phyloP scores from a whole-genome alignment of 2,329 filamentous ascomycete genomes.

The Clathrospora elynae region DNA sequence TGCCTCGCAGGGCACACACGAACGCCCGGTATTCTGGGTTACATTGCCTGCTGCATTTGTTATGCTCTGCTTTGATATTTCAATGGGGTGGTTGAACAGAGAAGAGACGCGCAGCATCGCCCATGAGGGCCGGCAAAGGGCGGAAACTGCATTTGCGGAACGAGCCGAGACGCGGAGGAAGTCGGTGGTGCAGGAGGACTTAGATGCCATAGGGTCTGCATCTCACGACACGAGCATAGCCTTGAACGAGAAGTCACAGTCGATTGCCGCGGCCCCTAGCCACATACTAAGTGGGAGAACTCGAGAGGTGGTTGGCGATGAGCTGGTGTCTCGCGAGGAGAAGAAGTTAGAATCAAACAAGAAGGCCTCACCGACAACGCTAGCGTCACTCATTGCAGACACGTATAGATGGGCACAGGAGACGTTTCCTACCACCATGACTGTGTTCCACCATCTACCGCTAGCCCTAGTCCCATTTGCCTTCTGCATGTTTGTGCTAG shows the following conservation, averaged over 20 bases:
- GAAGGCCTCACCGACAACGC: conserved; percentile 49
- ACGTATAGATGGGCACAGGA: conserved; percentile 66
- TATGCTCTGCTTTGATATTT: conserved; percentile 71
- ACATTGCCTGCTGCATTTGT: conserved; percentile 71
- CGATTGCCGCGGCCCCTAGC: conserved; percentile 4
- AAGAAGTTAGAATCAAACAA: conserved; percentile 11
- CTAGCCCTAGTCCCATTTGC: conserved; percentile 72
- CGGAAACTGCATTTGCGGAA: conserved; percentile 51
- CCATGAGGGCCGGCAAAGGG: conserved; percentile 57
- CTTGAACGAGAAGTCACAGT: conserved; percentile 17
- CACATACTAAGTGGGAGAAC: conserved; percentile 7
- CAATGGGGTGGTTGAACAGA: conserved; percentile 66
- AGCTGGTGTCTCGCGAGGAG: conserved; percentile 6
- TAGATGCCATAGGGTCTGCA: conserved; percentile 10
- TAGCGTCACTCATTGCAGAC: conserved; percentile 58
- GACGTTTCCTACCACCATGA: conserved; percentile 72
- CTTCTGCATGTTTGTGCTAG: conserved; percentile 75
- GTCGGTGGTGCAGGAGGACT: conserved; percentile 16
- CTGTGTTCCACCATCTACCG: conserved; percentile 69
- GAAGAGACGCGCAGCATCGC: conserved; percentile 68
- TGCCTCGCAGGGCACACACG: conserved; percentile 55
- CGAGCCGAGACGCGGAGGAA: conserved; percentile 41
- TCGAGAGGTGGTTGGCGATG: not conserved
- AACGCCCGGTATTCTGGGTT: conserved; percentile 68
- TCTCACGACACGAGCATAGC: conserved; percentile 1